phyloP scores from a whole-genome alignment of 495 filamentous ascomycete genomes.

The Xylaria bambusicola region DNA sequence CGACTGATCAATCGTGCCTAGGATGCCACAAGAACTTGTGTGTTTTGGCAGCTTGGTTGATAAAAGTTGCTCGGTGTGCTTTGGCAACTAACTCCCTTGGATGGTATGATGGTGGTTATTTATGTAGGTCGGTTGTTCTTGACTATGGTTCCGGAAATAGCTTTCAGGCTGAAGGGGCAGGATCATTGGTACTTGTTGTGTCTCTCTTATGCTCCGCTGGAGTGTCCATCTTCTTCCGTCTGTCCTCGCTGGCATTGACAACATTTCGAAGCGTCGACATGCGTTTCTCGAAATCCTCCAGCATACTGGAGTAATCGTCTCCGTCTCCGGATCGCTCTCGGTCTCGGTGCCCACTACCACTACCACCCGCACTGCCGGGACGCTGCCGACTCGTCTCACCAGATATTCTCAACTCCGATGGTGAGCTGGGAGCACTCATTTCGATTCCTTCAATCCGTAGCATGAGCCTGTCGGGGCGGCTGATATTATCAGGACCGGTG shows the following conservation, averaged over 20 bases:
- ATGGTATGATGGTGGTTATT: not conserved
- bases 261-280: conserved; percentile 56
- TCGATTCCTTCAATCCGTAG: conserved; percentile 67
- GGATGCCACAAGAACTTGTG: not conserved
- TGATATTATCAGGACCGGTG: conserved; percentile 25
- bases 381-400: conserved; percentile 33
- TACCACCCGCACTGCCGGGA: conserved; percentile 25
- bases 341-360: conserved; percentile 39
- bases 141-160: not conserved
- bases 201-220: not conserved
- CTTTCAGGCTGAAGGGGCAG: not conserved
- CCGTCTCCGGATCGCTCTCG: conserved; percentile 25
- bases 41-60: not conserved
- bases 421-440: conserved; percentile 28
- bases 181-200: not conserved
- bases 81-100: not conserved
- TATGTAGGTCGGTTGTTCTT: not conserved
- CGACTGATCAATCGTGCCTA: not conserved
- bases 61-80: not conserved
- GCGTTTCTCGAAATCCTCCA: conserved; percentile 68
- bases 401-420: conserved; percentile 17
- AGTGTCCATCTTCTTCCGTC: conserved; percentile 30
- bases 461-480: conserved; percentile 54
- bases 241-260: conserved; percentile 46
- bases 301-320: conserved; percentile 55